Evolutionary conservation across 257 asterid genomes (phyloP).

Genomic region (Penstemon barbatus): DNA sequence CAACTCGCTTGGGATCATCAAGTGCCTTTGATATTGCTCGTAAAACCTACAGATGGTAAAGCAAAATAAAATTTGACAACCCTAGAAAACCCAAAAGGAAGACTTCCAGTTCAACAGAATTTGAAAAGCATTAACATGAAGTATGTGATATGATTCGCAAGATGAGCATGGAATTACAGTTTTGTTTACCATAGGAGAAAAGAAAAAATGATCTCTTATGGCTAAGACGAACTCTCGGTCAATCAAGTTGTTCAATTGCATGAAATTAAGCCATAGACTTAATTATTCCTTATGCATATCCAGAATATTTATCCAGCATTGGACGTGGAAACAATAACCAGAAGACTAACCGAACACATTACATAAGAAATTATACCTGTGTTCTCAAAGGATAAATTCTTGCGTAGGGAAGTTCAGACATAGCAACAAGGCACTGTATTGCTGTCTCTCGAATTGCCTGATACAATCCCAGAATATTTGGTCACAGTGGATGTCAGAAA

Average conservation of each 20-base stretch:
- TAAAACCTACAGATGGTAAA: slow-evolving; percentile 58
- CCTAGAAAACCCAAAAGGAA: background rate
- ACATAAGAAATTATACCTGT: slow-evolving; percentile 49
- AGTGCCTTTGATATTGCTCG: slow-evolving; percentile 71
- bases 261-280: background rate
- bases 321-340: slow-evolving; percentile 4
- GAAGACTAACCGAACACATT: slow-evolving; percentile 8
- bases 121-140: slow-evolving; percentile 2
- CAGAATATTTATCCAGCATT: background rate
- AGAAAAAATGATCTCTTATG: background rate
- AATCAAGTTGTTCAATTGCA: background rate
- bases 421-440: slow-evolving; percentile 85
- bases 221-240: background rate
- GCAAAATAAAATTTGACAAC: slow-evolving; percentile 19
- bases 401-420: slow-evolving; percentile 68
- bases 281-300: background rate
- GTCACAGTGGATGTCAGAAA: slow-evolving; percentile 24
- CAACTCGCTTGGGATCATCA: slow-evolving; percentile 84
- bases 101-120: background rate
- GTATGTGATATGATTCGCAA: slow-evolving; percentile 1
- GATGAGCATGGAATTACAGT: background rate
- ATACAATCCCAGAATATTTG: slow-evolving; percentile 26
- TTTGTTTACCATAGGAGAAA: slow-evolving; percentile 17
- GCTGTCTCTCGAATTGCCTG: slow-evolving; percentile 89
- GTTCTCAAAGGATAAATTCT: slow-evolving; percentile 74